Evolutionary conservation across 345 rosid genomes (phyloP), one percentile per base, ranked within the genome.

Genomic region (Syzygium aqueum): DNA sequence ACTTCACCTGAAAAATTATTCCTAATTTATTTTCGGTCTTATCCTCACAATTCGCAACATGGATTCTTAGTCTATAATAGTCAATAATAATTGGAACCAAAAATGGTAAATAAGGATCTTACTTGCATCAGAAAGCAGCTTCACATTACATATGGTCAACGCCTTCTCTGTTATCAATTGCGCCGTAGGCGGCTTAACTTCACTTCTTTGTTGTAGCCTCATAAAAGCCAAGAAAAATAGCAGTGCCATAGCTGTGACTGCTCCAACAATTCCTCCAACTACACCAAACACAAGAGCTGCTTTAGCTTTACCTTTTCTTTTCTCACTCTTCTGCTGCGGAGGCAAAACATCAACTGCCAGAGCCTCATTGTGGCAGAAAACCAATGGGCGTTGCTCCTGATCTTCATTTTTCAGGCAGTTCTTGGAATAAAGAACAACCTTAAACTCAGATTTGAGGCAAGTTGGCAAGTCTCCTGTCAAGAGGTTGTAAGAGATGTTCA

Each of bases 91-190:
- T 40, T 53, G 46, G 46, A 43, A 43, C 46, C 46, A 43, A 43
- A 43, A 49, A 9, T 22, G 21, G 49, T 85, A 37, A 73, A 52
- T 15, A 46, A 27, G 53, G 59, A 87, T 63, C 94, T 91, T 89
- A 94, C 97, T 93, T 86, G 97, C 97, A 91, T 95, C 94, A 27
- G 95, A 91, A 46, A 95, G 92, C 73, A 95, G 89, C 91, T 92
- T 94, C n/a, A 90, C 89, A 23, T 93, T 90, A 90, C 91, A 90
- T 7, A 84, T 8, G 14, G 90, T 77, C 13, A 92, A 86, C 13
- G 83, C 90, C 16, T 91, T 92, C 87, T 91, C 92, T 49, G 43
- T 57, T 23, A 88, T 90, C 17, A 89, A 40, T 90, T 90, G 92
- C 46, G 91, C 80, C 16, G 87, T 87, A 54, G 89, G n/a, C 30